Conservation (phyloP, 2,329 filamentous ascomycete genomes). For the Phialophora chinensis region DNA sequence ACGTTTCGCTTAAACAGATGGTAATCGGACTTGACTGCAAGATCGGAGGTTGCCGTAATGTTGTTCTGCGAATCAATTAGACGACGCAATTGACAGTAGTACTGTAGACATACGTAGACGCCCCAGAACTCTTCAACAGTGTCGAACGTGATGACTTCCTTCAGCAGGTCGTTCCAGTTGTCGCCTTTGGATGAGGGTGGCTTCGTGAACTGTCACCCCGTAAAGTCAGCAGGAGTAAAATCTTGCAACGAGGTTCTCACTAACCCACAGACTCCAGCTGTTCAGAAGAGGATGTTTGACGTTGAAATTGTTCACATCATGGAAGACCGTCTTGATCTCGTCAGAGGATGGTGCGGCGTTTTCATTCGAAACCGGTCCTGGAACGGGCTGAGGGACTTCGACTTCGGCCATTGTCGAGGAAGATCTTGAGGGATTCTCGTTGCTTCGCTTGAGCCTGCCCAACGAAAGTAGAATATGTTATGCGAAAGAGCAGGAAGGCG, state of each 20-base stretch:
- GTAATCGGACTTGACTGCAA: conserved; percentile 97
- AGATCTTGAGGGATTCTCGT: background rate
- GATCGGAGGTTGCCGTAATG: conserved; percentile 92
- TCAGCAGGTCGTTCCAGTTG: conserved; percentile 97
- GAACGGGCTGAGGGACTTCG: conserved; percentile 36
- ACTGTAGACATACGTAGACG: conserved; percentile 77
- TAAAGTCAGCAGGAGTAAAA: conserved; percentile 29
- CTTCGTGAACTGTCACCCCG: conserved; percentile 36
- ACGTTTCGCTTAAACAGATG: conserved; percentile 98
- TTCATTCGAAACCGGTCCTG: conserved; percentile 47
- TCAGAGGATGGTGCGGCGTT: conserved; percentile 60
- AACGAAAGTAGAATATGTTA: background rate
- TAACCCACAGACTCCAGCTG: conserved; percentile 97
- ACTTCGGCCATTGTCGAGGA: conserved; percentile 39
- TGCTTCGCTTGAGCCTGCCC: background rate
- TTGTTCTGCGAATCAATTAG: conserved; percentile 74
- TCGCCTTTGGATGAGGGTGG: conserved; percentile 68
- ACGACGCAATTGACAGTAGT: background rate
- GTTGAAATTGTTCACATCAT: conserved; percentile 98
- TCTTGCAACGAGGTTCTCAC: background rate
- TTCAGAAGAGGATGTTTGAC: conserved; percentile 98
- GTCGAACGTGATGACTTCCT: conserved; percentile 98
- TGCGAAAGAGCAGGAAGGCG: background rate
- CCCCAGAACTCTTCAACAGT: conserved; percentile 99
- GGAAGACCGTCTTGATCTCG: conserved; percentile 88